These are phyloP conservation scores for Thinopyrum elongatum DNA, from an alignment of 176 grass and related monocot species.

Conservation along the genomic window DNA sequence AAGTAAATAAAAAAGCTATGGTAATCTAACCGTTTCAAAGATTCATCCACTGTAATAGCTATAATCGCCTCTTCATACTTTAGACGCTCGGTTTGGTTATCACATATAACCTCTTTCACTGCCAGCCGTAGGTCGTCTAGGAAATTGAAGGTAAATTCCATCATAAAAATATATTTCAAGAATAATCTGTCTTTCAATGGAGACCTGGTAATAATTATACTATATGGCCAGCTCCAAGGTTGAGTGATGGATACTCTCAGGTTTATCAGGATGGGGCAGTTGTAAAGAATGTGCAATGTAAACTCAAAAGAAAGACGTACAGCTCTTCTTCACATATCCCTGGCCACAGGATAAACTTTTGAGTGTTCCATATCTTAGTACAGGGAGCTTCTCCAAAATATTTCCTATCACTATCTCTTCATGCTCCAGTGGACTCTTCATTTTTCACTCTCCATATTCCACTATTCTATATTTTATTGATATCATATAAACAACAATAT, in stretches of 20 bases:
- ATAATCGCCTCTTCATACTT: constrained; percentile 84
- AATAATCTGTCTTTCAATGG: neutral
- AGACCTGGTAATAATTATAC: neutral
- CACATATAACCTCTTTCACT: constrained; percentile 94
- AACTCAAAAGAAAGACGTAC: constrained; percentile 3
- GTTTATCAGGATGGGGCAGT: neutral
- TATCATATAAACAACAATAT: neutral
- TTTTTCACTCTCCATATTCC: neutral
- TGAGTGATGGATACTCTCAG: constrained; percentile 5
- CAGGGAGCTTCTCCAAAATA: neutral
- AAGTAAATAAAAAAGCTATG: constrained; percentile 32
- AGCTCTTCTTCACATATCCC: neutral
- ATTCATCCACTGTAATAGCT: constrained; percentile 85
- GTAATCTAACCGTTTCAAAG: constrained; percentile 69
- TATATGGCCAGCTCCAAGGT: neutral
- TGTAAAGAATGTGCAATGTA: neutral
- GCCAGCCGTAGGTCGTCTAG: constrained; percentile 89
- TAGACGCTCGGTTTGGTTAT: constrained; percentile 45
- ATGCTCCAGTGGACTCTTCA: neutral
- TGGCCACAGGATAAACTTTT: neutral
- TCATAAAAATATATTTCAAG: constrained; percentile 6
- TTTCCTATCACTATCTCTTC: neutral
- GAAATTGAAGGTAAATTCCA: neutral
- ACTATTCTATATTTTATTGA: neutral
- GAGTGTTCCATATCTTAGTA: neutral